Evolutionary conservation across 345 rosid species (phyloP).

Genomic region (Rhizophora mangle): DNA sequence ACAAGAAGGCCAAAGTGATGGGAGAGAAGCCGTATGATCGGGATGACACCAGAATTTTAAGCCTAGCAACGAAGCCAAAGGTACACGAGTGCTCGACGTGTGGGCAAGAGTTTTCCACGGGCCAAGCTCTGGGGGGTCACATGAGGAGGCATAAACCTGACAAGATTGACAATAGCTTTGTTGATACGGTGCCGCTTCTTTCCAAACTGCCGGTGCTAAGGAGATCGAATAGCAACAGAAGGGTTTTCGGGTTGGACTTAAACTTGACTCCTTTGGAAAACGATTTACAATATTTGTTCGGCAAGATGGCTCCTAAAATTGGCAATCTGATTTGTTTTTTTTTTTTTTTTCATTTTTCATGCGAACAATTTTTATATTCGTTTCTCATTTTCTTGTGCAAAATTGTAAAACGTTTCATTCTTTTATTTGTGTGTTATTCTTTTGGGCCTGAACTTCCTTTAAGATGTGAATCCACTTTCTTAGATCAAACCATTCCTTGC

Average conservation of each 20-base stretch:
- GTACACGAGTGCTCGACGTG: constrained; percentile 57
- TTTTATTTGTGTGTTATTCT: not conserved
- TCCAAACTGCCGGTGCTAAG: constrained; percentile 44
- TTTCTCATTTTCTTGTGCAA: not conserved
- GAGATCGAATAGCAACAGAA: constrained; percentile 47
- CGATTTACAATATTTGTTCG: constrained; percentile 55
- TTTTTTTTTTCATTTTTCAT: not conserved
- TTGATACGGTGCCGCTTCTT: not conserved
- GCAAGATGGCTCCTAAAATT: constrained; percentile 55
- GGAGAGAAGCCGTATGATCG: not conserved
- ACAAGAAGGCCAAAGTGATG: constrained; percentile 45
- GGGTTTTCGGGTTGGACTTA: constrained; percentile 58
- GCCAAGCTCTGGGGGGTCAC: constrained; percentile 81
- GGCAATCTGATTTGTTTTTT: constrained; percentile 29
- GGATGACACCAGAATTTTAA: not conserved
- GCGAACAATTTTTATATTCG: not conserved
- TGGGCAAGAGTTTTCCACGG: constrained; percentile 52
- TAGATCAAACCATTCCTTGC: too few relatives aligned
- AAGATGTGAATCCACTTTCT: too few relatives aligned
- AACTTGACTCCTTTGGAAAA: constrained; percentile 76
- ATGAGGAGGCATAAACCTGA: constrained; percentile 61
- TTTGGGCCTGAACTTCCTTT: too few relatives aligned
- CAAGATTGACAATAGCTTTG: constrained; percentile 6
- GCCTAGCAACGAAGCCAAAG: constrained; percentile 22
- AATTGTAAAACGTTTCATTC: not conserved